phyloP scores from a whole-genome alignment of 2,329 filamentous ascomycete genomes.

The Fusarium floridanum region DNA sequence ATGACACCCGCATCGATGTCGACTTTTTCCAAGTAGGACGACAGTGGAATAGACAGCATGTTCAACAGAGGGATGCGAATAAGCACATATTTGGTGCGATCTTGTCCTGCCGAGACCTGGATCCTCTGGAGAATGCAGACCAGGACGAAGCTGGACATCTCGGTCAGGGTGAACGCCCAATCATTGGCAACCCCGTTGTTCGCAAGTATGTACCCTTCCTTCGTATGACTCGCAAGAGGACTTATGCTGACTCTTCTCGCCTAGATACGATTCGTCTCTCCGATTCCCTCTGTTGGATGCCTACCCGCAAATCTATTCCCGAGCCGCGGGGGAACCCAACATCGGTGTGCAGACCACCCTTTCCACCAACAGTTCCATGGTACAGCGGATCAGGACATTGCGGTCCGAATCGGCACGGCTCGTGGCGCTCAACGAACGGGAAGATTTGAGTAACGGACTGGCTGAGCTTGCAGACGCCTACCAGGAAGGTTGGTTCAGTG shows the following conservation, averaged over 20 bases:
- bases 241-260: neutral
- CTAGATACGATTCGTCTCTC: constrained; percentile 64
- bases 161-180: constrained; percentile 31
- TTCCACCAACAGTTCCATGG: constrained; percentile 81
- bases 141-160: constrained; percentile 8
- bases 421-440: constrained; percentile 82
- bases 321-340: constrained; percentile 51
- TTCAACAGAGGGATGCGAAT: constrained; percentile 16
- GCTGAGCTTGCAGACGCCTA: constrained; percentile 89
- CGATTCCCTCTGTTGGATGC: constrained; percentile 85
- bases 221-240: no score
- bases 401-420: constrained; percentile 73
- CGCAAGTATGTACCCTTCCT: constrained; percentile 41
- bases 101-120: constrained; percentile 39
- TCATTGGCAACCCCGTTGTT: constrained; percentile 46
- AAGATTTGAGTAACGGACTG: constrained; percentile 84
- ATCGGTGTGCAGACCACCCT: constrained; percentile 69
- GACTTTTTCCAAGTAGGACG: constrained; percentile 49
- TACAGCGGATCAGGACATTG: constrained; percentile 74
- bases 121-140: constrained; percentile 11
- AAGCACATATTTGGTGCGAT: constrained; percentile 49
- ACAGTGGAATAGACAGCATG: constrained; percentile 26
- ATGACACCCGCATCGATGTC: constrained; percentile 48
- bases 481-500: constrained; percentile 87
- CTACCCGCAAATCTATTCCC: constrained; percentile 81